Base-by-base conservation (phyloP, 106 monocot species). In the Apostasia ramifera region DNA sequence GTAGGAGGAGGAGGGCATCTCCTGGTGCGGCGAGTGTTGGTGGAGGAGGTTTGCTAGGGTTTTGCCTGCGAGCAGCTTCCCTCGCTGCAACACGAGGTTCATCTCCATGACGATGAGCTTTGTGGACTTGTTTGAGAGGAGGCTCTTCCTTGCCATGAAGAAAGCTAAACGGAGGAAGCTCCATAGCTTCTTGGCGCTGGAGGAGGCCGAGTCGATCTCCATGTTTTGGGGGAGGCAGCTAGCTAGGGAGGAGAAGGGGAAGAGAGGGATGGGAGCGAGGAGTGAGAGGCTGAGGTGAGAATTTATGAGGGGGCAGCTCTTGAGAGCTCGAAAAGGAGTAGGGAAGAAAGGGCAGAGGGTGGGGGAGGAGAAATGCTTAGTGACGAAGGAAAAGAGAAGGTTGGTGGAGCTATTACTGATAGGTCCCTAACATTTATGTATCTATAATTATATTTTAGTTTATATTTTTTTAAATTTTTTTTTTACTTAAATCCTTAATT, bases 101-200 rank as follows among this genome's bases (percentile, higher is more conserved):
- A 89, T 40, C 71, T 84, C 75, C 59, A 87, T 69, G 56, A 84
- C 43, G 51, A 91, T 40, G 1, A 91, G 76, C 79, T 75, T 91
- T 26, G 26, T 26, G 26, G 26, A 26, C 55, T 84, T 64, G 82
- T 91, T 91, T 63, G 91, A 79, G 48, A 79, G 40, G 40, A 91
- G 55, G 0, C 86, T 84, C 2, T 87, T 87, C 74, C 82, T 76
- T 69, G 77, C 75, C 87, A 87, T 91, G 76, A 83, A 84, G 75
- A 84, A 87, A 55, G 82, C 79, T 1, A 84, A 63, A 15, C 87
- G 71, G 0, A 87, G 40, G 73, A 82, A 70, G 55, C 66, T 80
- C 84, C 81, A 91, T 64, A 82, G 64, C 62, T 67, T 84, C 72
- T 79, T 84, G 8, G 69, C 80, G 37, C 44, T 62, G 1, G 66